Percentiles rank a stretch among this genome's conserved stretches.
Evolutionary conservation across 2,329 filamentous ascomycete genomes (phyloP).

Genomic region (Esteya vermicola): DNA sequence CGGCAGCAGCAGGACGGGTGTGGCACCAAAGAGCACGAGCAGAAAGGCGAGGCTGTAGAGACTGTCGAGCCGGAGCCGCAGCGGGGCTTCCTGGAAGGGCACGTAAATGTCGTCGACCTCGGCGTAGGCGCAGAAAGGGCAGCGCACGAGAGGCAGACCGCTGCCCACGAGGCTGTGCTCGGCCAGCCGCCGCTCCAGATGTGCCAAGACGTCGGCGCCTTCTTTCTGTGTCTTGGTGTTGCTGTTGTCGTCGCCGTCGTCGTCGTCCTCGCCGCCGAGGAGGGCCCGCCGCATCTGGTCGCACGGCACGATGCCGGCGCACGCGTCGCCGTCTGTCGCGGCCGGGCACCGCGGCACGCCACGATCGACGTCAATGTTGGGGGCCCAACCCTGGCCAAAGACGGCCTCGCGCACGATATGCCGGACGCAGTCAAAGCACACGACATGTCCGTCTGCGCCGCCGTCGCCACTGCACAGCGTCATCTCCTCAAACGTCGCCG

Average conservation of each 20-base stretch:
- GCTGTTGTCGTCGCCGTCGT: neutral
- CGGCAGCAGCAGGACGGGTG: constrained; percentile 42
- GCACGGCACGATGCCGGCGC: constrained; percentile 56
- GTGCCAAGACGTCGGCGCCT: constrained; percentile 56
- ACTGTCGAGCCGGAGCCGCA: constrained; percentile 41
- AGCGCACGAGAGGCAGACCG: constrained; percentile 62
- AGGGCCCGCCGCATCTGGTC: constrained; percentile 62
- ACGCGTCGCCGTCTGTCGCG: constrained; percentile 48
- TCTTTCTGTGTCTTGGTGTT: constrained; percentile 39
- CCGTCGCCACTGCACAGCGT: constrained; percentile 50
- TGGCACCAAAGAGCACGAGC: constrained; percentile 33
- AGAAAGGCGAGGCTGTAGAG: constrained; percentile 35
- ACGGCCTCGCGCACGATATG: constrained; percentile 73
- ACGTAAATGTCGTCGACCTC: constrained; percentile 71
- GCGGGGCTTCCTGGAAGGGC: constrained; percentile 36
- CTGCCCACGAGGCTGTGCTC: constrained; percentile 63
- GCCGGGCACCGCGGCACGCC: constrained; percentile 77
- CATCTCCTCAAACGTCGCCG: constrained; percentile 58
- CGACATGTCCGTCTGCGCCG: constrained; percentile 40
- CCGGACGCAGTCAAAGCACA: constrained; percentile 73
- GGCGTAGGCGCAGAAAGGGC: constrained; percentile 84
- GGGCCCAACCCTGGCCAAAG: constrained; percentile 84
- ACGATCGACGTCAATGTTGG: constrained; percentile 57
- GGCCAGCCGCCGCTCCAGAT: constrained; percentile 66
- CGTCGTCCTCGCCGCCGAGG: constrained; percentile 16